A percentile compares a stretch with the other conserved stretches of the same genome.
These are phyloP conservation scores for Naematelia encephala DNA, from an alignment of 768 basidiomycete genomes.

Conservation along the genomic window DNA sequence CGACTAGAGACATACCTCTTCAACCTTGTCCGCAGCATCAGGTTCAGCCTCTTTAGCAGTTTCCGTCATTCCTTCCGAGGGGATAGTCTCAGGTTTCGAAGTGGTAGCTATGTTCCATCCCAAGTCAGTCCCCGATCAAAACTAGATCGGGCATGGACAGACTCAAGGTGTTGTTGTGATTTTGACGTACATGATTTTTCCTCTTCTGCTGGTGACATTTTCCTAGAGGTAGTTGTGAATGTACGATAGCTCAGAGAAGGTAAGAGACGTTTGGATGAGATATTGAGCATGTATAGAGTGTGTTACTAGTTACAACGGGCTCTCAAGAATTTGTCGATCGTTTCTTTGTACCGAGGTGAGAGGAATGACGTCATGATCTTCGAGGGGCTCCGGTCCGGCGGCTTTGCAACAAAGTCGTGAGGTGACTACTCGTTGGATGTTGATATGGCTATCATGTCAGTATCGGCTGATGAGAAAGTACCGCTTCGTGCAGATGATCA, in stretches of 20 bases:
- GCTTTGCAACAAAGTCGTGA: too few relatives aligned
- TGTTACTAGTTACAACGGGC: background rate
- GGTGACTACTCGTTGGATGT: too few relatives aligned
- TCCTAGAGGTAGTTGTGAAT: background rate
- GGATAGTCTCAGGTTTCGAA: constrained; percentile 9
- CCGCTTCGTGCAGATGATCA: too few relatives aligned
- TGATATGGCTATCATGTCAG: too few relatives aligned
- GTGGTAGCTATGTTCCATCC: background rate
- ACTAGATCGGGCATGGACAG: too few relatives aligned
- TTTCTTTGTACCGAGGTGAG: too few relatives aligned
- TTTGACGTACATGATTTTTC: background rate
- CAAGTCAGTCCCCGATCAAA: background rate
- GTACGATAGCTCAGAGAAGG: background rate
- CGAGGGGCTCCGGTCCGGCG: too few relatives aligned
- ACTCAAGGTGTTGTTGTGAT: background rate
- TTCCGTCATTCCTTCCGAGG: constrained; percentile 34
- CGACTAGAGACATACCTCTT: constrained; percentile 31
- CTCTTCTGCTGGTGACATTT: background rate
- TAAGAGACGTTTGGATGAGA: background rate
- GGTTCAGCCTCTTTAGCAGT: constrained; percentile 39
- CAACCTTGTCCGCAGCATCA: constrained; percentile 35
- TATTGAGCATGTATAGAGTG: background rate
- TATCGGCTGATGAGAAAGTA: too few relatives aligned
- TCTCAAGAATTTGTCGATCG: too few relatives aligned
- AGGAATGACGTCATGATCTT: background rate